Conservation (phyloP, 148 eudicot species). For the Euryodendron excelsum region DNA sequence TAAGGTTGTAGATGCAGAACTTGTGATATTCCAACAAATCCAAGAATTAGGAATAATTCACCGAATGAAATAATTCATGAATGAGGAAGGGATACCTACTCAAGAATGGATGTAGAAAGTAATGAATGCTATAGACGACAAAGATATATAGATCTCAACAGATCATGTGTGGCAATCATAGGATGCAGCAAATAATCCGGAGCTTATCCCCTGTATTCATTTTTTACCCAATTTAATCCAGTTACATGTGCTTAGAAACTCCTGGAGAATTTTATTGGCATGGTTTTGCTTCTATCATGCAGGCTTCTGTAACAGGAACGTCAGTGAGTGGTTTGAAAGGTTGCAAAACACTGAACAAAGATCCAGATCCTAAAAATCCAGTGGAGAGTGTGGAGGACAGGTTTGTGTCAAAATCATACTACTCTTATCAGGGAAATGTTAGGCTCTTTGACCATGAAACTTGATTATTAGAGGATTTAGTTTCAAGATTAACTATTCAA, state of each 20-base stretch:
- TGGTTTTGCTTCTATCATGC: slow-evolving; percentile 25
- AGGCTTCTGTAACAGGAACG: slow-evolving; percentile 79
- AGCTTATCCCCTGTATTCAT: not conserved
- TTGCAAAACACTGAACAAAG: slow-evolving; percentile 90
- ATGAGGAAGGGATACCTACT: not conserved
- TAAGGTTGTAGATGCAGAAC: not conserved
- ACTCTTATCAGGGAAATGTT: not conserved
- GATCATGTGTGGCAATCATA: not conserved
- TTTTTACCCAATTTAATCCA: not conserved
- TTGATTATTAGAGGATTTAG: not conserved
- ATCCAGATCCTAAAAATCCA: slow-evolving; percentile 90
- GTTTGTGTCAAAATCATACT: slow-evolving; percentile 33
- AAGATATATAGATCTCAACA: not conserved
- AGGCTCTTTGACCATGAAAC: not conserved
- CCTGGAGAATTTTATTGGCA: not conserved
- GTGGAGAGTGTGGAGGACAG: slow-evolving; percentile 78
- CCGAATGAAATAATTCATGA: not conserved
- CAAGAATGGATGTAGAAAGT: not conserved
- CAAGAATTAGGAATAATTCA: not conserved
- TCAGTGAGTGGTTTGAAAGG: slow-evolving; percentile 83
- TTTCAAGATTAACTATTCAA: not conserved
- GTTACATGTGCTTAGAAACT: not conserved
- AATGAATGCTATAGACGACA: not conserved
- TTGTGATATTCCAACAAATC: not conserved
- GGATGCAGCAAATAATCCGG: not conserved